phyloP scores from a whole-genome alignment of 164 flowering plant genomes.

The Stephania cephalantha region DNA sequence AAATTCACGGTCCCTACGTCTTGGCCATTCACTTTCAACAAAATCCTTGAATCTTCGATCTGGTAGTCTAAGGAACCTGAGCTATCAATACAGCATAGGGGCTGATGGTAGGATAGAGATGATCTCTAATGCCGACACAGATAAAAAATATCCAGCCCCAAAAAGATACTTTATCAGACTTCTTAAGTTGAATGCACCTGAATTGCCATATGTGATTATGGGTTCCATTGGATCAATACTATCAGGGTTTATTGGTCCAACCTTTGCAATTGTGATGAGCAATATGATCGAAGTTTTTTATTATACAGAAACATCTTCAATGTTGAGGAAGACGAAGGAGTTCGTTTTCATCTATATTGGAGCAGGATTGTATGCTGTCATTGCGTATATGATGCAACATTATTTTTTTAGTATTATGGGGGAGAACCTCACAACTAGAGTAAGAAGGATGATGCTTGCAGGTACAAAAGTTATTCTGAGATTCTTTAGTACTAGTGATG shows the following conservation, averaged over 20 bases:
- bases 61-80: conserved; percentile 85
- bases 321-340: conserved; percentile 87
- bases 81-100: conserved; percentile 91
- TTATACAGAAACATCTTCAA: conserved; percentile 53
- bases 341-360: conserved; percentile 90
- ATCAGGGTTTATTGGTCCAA: conserved; percentile 91
- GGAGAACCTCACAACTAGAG: conserved; percentile 93
- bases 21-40: conserved; percentile 90
- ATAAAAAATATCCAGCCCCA: conserved; percentile 73
- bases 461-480: conserved; percentile 33
- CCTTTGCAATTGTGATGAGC: conserved; percentile 95
- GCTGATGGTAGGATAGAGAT: conserved; percentile 96
- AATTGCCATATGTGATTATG: conserved; percentile 93
- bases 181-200: conserved; percentile 81
- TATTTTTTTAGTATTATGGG: conserved; percentile 97
- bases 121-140: conserved; percentile 88
- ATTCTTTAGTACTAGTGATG: not conserved
- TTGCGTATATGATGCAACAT: conserved; percentile 85
- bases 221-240: conserved; percentile 88
- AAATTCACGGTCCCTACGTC: conserved; percentile 71
- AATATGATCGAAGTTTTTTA: conserved; percentile 98
- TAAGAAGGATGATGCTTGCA: conserved; percentile 97
- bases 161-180: conserved; percentile 73
- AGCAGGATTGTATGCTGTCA: conserved; percentile 85
- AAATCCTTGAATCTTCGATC: conserved; percentile 90